A percentile compares a stretch with the other conserved stretches of the same genome.
These are phyloP conservation scores for Carex myosuroides DNA, from an alignment of 176 grass and related monocot species.

Conservation along the genomic window DNA sequence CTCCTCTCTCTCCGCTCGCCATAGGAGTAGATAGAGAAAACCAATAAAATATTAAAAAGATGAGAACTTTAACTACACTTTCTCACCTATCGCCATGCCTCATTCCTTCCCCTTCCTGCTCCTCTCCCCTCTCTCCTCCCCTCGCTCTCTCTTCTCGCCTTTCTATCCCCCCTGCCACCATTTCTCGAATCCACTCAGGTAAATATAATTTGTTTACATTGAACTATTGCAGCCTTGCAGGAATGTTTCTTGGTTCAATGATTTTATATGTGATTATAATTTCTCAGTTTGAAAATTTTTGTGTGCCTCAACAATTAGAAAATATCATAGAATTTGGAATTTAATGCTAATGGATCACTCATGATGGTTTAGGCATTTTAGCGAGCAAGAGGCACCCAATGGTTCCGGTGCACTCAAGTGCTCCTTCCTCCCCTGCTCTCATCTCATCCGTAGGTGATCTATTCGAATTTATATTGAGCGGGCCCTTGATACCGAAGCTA, in stretches of 20 bases:
- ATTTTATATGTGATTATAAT: neutral
- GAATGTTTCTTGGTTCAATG: neutral
- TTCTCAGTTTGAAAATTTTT: neutral
- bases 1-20: neutral
- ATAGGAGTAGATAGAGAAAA: neutral
- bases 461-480: constrained; percentile 72
- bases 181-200: neutral
- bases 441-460: constrained; percentile 58
- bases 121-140: neutral
- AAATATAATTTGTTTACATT: neutral
- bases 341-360: neutral
- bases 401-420: constrained; percentile 21
- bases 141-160: neutral
- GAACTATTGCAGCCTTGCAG: neutral
- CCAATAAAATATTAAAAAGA: neutral
- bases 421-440: constrained; percentile 52
- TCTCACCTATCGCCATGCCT: constrained; percentile 3
- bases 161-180: neutral
- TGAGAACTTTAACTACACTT: constrained; percentile 20
- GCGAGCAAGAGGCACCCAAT: constrained; percentile 15
- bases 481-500: constrained; percentile 70
- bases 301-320: neutral
- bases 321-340: neutral
- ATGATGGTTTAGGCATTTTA: neutral
- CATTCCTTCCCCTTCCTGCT: neutral